Base-by-base conservation (phyloP, 306 rosid genomes). In the Rosa multiflora region DNA sequence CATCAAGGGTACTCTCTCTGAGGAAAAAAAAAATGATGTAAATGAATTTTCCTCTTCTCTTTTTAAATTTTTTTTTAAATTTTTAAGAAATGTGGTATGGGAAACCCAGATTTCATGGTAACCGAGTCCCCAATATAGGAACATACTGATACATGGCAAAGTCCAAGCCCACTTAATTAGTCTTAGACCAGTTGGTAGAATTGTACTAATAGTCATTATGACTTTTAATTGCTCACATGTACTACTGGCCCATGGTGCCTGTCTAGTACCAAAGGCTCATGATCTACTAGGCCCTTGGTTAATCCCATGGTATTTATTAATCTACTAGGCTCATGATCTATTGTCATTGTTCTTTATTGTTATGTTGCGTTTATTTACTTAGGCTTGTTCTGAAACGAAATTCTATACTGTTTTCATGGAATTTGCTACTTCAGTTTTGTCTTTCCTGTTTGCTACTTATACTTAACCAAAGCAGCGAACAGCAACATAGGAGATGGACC, bases 21-120 rank as follows among this genome's bases (percentile, higher is more conserved):
- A 66, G 46, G 71, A 11, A 61, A 10, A 6, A 1, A 2, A 1
- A 2, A 11, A 4, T 29, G 8, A 63, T 6, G 69, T 32, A 32
- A 14, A 37, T 66, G 67, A 21, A 55, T 21, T 23, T 43, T 40
- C 46, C 37, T 53, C 23, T 23, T 18, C 8, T 53, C 23, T 15
- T 18, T 49, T 49, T 14, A 46, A 8, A 10, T 46, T 2, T 2
- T 63, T 46, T 46, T 2, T 2, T 63, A 6, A 6, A 13, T 63
- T 2, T 63, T 10, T 4, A 20, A 58, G 55, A 21, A 74, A 42
- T 56, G 72, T 42, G 72, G 32, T 42, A 32, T 5, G 73, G 17
- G 37, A 20, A 68, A 42, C 52, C 72, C 73, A 68, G 35, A n/a
- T 43, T 43, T 68, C 52, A 68, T 68, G 29, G 32, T 68, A 68